A percentile compares a stretch with the other conserved stretches of the same genome.
Conservation (phyloP, 2,329 filamentous ascomycete species). For the Kalmusia sp. region DNA sequence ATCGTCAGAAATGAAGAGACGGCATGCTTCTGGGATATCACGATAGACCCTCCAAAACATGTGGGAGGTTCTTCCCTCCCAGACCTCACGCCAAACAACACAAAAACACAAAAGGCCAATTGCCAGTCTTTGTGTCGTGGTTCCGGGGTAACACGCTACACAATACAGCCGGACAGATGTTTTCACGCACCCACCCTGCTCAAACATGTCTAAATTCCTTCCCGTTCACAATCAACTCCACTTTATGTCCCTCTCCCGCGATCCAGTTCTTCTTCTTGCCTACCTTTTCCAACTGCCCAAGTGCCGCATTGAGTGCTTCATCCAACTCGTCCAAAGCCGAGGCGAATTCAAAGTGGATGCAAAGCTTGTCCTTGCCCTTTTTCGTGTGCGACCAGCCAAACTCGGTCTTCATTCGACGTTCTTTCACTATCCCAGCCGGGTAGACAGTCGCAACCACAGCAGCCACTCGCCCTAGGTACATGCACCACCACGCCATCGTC, state of each 20-base stretch:
- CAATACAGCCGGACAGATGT: too few relatives aligned
- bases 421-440: conserved; percentile 62
- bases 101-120: too few relatives aligned
- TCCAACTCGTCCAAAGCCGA: conserved; percentile 37
- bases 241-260: conserved; percentile 35
- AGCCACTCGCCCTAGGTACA: conserved; percentile 68
- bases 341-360: conserved; percentile 34
- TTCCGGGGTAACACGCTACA: too few relatives aligned
- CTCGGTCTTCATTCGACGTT: conserved; percentile 41
- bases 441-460: conserved; percentile 65
- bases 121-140: too few relatives aligned
- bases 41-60: too few relatives aligned
- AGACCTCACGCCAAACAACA: too few relatives aligned
- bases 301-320: conserved; percentile 38
- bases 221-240: conserved; percentile 37
- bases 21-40: too few relatives aligned
- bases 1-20: not conserved
- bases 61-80: too few relatives aligned
- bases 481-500: conserved; percentile 69
- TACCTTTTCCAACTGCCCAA: conserved; percentile 42
- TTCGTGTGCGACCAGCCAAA: conserved; percentile 33
- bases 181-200: not conserved
- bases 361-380: conserved; percentile 38
- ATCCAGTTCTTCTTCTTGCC: conserved; percentile 52
- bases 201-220: conserved; percentile 24